phyloP scores from a whole-genome alignment of 768 basidiomycete species.

The Panellus pusillus region DNA sequence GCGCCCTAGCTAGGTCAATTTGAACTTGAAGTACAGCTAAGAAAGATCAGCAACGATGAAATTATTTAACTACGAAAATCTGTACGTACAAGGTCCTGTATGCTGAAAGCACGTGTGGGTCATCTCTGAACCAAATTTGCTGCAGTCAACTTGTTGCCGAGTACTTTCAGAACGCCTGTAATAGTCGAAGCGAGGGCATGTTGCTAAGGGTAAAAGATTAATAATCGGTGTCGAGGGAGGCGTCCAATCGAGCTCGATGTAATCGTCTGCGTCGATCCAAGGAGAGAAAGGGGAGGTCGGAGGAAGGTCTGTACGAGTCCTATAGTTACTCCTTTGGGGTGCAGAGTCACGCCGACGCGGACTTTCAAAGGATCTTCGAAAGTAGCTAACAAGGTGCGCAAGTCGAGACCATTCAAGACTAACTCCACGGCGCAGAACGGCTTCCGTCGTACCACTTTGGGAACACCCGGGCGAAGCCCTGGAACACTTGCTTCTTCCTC shows the following conservation, averaged over 20 bases:
- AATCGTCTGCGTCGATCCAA: slow-evolving; percentile 85
- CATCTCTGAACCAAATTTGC: slow-evolving; percentile 85
- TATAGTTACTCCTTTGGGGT: slow-evolving; percentile 49
- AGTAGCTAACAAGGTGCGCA: slow-evolving; percentile 75
- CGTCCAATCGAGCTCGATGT: slow-evolving; percentile 73
- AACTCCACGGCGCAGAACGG: slow-evolving; percentile 89
- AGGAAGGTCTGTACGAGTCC: slow-evolving; percentile 46
- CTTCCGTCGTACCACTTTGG: slow-evolving; percentile 68
- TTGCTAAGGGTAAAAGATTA: slow-evolving; percentile 69
- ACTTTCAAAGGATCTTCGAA: slow-evolving; percentile 75
- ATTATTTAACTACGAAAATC: slow-evolving; percentile 2
- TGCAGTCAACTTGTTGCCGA: slow-evolving; percentile 43
- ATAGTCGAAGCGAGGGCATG: slow-evolving; percentile 82
- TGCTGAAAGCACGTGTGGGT: slow-evolving; percentile 83
- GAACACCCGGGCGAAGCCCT: slow-evolving; percentile 56
- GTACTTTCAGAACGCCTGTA: slow-evolving; percentile 58
- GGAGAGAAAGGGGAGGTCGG: slow-evolving; percentile 42
- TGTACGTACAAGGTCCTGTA: slow-evolving; percentile 69
- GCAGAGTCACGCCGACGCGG: slow-evolving; percentile 47
- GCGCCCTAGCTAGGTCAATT: slow-evolving; percentile 53
- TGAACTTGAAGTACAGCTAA: slow-evolving; percentile 68
- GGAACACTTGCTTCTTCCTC: slow-evolving; percentile 73
- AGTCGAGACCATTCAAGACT: slow-evolving; percentile 69
- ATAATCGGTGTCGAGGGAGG: slow-evolving; percentile 55
- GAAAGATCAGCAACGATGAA: neutral